A percentile compares a stretch with the other conserved stretches of the same genome.
These are phyloP conservation scores for Cubamyces sp. DNA, from an alignment of 768 basidiomycete species.

Conservation along the genomic window DNA sequence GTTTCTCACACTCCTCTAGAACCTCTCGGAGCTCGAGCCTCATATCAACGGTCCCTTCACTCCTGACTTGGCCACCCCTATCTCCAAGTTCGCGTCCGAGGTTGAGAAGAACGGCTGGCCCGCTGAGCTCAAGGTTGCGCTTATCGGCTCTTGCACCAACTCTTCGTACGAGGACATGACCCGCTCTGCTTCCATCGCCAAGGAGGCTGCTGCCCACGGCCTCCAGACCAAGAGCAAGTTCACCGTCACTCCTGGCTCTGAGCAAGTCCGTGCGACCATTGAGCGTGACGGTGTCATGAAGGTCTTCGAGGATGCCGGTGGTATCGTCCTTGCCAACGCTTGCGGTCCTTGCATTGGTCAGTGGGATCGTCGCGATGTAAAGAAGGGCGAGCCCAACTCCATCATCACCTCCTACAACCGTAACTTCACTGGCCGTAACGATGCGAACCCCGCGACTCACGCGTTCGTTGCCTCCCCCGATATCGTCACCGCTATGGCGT, in stretches of 20 bases:
- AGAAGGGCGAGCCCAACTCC: constrained; percentile 96
- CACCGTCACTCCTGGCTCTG: constrained; percentile 97
- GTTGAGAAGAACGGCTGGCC: constrained; percentile 98
- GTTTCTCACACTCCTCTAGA: constrained; percentile 45
- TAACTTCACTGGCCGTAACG: constrained; percentile 99
- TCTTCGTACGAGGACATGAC: constrained; percentile 99
- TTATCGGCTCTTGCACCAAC: constrained; percentile 99
- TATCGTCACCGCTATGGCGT: constrained; percentile 95
- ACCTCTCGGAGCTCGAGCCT: constrained; percentile 96
- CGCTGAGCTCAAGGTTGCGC: constrained; percentile 92
- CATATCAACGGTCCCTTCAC: constrained; percentile 99
- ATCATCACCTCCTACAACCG: constrained; percentile 99
- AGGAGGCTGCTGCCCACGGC: constrained; percentile 86
- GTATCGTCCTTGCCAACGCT: constrained; percentile 94
- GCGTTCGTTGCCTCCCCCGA: constrained; percentile 94
- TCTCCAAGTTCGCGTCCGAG: constrained; percentile 91
- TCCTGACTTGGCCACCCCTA: constrained; percentile 98
- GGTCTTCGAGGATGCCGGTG: constrained; percentile 86
- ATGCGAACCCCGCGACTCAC: constrained; percentile 98
- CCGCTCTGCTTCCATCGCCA: constrained; percentile 92
- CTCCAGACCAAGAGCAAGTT: constrained; percentile 90
- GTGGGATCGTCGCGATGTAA: constrained; percentile 96
- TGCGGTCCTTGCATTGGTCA: constrained; percentile 99
- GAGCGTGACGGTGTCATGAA: constrained; percentile 93
- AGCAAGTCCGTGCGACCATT: constrained; percentile 98